Conservation (phyloP, 2,329 filamentous ascomycete species). For the Raffaelea ambrosiae region DNA sequence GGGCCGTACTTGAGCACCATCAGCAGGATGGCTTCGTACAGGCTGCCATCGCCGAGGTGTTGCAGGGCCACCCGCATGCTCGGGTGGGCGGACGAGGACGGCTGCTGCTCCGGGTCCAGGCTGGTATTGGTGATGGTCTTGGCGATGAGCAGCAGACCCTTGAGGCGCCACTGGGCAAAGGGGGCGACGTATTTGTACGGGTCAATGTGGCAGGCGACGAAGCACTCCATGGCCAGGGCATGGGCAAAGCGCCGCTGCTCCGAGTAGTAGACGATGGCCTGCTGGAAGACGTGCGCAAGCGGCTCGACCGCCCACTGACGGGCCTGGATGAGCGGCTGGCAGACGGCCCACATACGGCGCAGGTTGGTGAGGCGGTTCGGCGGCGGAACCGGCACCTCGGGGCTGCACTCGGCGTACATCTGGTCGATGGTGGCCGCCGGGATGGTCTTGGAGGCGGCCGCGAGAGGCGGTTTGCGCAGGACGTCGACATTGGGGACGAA, state of each 20-base stretch:
- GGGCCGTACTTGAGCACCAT: conserved; percentile 36
- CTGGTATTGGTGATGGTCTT: conserved; percentile 42
- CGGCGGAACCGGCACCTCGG: conserved; percentile 9
- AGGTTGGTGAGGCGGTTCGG: conserved; percentile 18
- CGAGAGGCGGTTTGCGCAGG: conserved; percentile 22
- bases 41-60: conserved; percentile 41
- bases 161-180: conserved; percentile 41
- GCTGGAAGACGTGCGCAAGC: conserved; percentile 33
- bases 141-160: conserved; percentile 41
- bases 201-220: conserved; percentile 38
- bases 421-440: conserved; percentile 17
- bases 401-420: conserved; percentile 21
- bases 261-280: conserved; percentile 35
- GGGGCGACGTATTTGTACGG: conserved; percentile 41
- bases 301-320: conserved; percentile 41
- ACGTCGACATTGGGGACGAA: conserved; percentile 30
- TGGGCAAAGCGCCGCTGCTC: conserved; percentile 31
- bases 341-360: conserved; percentile 25
- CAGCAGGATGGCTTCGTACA: conserved; percentile 44
- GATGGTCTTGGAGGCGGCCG: conserved; percentile 11
- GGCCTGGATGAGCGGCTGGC: conserved; percentile 27
- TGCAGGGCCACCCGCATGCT: conserved; percentile 22
- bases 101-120: background rate
- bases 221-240: conserved; percentile 37
- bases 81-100: conserved; percentile 12